These are phyloP conservation scores for Cytospora chrysosperma DNA, from an alignment of 2,329 filamentous ascomycete genomes.

Conservation along the genomic window DNA sequence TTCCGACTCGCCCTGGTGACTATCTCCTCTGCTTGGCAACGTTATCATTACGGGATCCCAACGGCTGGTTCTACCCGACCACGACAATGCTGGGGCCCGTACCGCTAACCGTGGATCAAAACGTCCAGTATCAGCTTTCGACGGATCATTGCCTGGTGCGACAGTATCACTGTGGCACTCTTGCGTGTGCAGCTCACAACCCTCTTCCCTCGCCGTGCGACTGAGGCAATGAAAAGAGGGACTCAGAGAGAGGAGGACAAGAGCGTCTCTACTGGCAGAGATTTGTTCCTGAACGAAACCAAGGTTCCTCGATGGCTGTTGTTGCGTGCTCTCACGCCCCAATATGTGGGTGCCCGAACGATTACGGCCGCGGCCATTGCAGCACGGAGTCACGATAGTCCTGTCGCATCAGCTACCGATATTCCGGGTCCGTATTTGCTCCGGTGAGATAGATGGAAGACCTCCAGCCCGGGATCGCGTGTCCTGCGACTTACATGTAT, in stretches of 20 bases:
- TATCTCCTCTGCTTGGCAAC: neutral
- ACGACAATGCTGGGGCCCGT: conserved; percentile 21
- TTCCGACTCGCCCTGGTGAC: neutral
- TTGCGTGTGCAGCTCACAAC: neutral
- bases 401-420: neutral
- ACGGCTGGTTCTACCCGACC: conserved; percentile 20
- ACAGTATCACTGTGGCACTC: neutral
- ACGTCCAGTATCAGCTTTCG: conserved; percentile 16
- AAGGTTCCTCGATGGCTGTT: neutral
- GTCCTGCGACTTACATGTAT: neutral
- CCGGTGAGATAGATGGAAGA: neutral
- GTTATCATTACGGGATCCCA: conserved; percentile 3
- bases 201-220: conserved; percentile 8
- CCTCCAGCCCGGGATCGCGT: neutral
- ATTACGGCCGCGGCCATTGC: conserved; percentile 11
- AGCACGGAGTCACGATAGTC: neutral
- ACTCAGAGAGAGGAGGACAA: conserved; percentile 3
- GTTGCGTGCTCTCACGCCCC: neutral
- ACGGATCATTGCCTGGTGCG: conserved; percentile 5
- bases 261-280: conserved; percentile 7
- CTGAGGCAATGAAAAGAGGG: conserved; percentile 10
- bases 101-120: conserved; percentile 22
- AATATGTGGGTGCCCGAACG: neutral
- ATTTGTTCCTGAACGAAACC: conserved; percentile 21
- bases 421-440: neutral